phyloP scores from a whole-genome alignment of 106 monocot species.

The Apostasia shenzhenica region DNA sequence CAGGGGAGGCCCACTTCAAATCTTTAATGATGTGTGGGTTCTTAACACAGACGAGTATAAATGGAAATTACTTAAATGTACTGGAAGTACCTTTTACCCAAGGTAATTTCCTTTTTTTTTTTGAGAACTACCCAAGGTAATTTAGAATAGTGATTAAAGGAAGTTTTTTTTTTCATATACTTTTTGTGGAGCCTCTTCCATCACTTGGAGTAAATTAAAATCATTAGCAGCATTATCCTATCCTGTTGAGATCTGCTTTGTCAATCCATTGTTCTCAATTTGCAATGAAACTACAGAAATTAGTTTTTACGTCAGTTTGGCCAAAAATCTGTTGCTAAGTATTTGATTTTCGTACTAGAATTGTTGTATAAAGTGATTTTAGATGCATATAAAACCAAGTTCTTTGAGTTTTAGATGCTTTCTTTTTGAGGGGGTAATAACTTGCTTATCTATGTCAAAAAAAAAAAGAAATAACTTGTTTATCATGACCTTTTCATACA shows the following conservation, averaged over 20 bases:
- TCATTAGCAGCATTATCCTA: neutral
- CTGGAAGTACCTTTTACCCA: conserved; percentile 51
- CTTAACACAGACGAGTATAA: conserved; percentile 35
- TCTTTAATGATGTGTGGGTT: conserved; percentile 85
- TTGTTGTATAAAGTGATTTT: too few relatives aligned
- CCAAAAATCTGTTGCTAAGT: too few relatives aligned
- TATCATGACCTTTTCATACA: too few relatives aligned
- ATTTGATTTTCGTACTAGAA: too few relatives aligned
- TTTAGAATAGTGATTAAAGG: neutral
- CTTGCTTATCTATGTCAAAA: too few relatives aligned
- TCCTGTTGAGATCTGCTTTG: neutral
- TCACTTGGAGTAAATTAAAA: neutral
- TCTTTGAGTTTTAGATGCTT: too few relatives aligned
- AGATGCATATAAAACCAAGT: too few relatives aligned
- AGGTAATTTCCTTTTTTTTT: conserved; percentile 35
- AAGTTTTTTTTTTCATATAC: neutral
- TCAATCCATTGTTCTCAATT: neutral
- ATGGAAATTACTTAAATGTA: conserved; percentile 62
- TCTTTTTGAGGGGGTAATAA: too few relatives aligned
- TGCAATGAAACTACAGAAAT: too few relatives aligned
- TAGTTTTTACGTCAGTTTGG: too few relatives aligned
- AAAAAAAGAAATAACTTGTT: too few relatives aligned
- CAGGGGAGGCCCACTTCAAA: conserved; percentile 66
- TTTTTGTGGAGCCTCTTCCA: neutral
- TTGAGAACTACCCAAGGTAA: conserved; percentile 27